Base-by-base conservation (phyloP, 2,329 filamentous ascomycete species). In the Periconia sp. region DNA sequence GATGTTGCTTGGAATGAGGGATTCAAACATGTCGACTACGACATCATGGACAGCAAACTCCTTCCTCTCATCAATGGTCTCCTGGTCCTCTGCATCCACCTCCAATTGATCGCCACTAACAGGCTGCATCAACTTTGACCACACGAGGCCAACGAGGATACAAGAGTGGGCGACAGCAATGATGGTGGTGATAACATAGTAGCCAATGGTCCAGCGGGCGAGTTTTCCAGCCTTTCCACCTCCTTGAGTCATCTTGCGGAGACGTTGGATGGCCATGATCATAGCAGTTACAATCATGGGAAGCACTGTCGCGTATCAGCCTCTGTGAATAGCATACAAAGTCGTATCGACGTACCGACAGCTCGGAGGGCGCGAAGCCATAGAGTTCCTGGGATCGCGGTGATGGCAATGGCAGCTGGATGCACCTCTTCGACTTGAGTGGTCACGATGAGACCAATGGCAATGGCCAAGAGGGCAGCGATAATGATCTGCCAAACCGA, bases 221-320 rank as follows among this genome's bases (percentile, higher is more conserved):
- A 83, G 73, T 47, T 63, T 60, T 17, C 62, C 74, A 6, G 76
- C 79, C 47, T 63, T 60, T n/a, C 62, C 73, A 7, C 76, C 79
- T 13, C 76, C 74, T 10, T 73, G 62, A 11, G 76, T 68, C 75
- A 82, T 79, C 7, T 70, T 73, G 17, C 77, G 74, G 8, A 83
- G 71, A n/a, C 74, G 73, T 45, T 79, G 78, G 6, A 82, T 70
- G 6, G 80, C 78, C 17, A 82, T 71, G 45, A 83, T 77, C 73
- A 83, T 82, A 20, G 81, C 79, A 8, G 74, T 77, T 23, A 82
- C 70, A 41, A 83, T 83, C 50, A 83, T 65, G 1, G 80, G 80
- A 1, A 83, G 33, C 11, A 37, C 33, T 37, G 33, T 13, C 33
- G 10, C 13, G 11, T 3, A 11, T 37, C 13, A 37, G 33, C 3